phyloP scores from a whole-genome alignment of 176 grass and related monocot species.

The Sorghum bicolor region Sorghum_bicolor_NCBIv3 NC_012870.2:57364501-57365000 shows the following conservation, averaged over 20 bases:
- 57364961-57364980: not conserved
- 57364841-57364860: not conserved
- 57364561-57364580: no score
- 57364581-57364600: no score
- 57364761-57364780: not conserved
- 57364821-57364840: conserved; percentile 2
- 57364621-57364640: not conserved
- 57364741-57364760: not conserved
- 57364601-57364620: not conserved
- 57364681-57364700: not conserved
- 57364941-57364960: not conserved
- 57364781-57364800: conserved; percentile 7
- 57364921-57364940: conserved; percentile 4
- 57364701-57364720: not conserved
- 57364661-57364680: not conserved
- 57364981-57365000: not conserved
- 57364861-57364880: conserved; percentile 17
- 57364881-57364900: conserved; percentile 18
- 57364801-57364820: not conserved
- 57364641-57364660: not conserved
- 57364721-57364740: not conserved
- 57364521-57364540: no score
- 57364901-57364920: not conserved
- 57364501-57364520: no score
- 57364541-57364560: no score